Percentiles rank a stretch among this genome's conserved stretches.
Evolutionary conservation across 2,329 filamentous ascomycete genomes (phyloP).

Genomic region (Arachnomyces sp.): DNA sequence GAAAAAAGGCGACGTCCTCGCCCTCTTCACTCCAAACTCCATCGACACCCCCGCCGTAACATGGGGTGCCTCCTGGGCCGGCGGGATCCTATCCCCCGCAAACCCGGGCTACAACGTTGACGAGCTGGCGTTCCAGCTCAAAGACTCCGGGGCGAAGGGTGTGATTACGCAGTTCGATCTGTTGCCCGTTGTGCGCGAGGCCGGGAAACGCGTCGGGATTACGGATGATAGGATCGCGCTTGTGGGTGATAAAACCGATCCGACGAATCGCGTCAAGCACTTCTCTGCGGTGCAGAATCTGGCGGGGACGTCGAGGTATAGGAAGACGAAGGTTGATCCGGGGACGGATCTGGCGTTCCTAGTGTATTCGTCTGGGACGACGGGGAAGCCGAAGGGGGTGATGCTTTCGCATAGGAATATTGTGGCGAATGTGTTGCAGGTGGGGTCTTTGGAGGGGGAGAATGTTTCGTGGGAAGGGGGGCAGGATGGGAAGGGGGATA

Average conservation of each 20-base stretch:
- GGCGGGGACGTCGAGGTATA: conserved; percentile 49
- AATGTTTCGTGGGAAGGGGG: conserved; percentile 52
- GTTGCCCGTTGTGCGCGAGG: conserved; percentile 56
- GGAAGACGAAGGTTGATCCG: conserved; percentile 55
- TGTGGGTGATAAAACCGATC: conserved; percentile 55
- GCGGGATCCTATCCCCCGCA: conserved; percentile 71
- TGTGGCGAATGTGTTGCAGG: conserved; percentile 61
- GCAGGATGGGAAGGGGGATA: conserved; percentile 57
- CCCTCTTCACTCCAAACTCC: conserved; percentile 74
- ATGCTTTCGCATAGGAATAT: conserved; percentile 79
- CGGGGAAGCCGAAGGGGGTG: conserved; percentile 84
- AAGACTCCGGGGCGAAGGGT: conserved; percentile 65
- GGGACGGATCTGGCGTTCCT: conserved; percentile 71
- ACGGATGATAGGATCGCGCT: conserved; percentile 64
- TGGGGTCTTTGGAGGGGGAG: conserved; percentile 44
- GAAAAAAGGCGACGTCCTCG: conserved; percentile 75
- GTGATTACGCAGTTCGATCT: conserved; percentile 64
- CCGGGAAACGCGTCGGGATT: conserved; percentile 62
- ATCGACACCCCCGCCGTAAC: conserved; percentile 72
- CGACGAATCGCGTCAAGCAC: conserved; percentile 38
- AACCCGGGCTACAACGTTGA: conserved; percentile 80
- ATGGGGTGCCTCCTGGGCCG: conserved; percentile 76
- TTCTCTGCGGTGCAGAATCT: conserved; percentile 63
- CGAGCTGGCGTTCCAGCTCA: conserved; percentile 77
- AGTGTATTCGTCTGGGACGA: conserved; percentile 85